Evolutionary conservation across 2,329 filamentous ascomycete species (phyloP), one percentile per base, ranked within the genome.

Genomic region (Pseudogymnoascus sp.): DNA sequence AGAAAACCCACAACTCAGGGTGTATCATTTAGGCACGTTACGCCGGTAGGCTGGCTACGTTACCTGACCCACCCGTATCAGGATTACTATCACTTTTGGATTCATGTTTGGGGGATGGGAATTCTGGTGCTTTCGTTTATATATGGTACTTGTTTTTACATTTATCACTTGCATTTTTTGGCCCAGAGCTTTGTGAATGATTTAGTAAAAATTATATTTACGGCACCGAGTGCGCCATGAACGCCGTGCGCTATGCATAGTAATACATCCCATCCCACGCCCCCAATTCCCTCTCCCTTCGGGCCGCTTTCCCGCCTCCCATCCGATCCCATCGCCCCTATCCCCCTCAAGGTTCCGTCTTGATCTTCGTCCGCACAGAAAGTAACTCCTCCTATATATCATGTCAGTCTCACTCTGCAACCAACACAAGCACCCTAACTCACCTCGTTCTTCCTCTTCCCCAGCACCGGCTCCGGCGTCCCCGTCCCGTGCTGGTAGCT

Each of bases 401-500:
- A 38, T 10, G 60, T 68, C 17, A 67, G 63, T 26, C 17, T 4
- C 17, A 1, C 1, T 33, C 15, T 26, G 13, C 5, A 4, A 26
- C n/a, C 9, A 17, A 10, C 35, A 26, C 11, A 15, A 19, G 23
- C 11, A 31, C 19, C 59, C 7, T 11, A 62, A 75, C 78, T 77
- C 69, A 83, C 84, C 77, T 90, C 88, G 59, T 88, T 88, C 75
- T 92, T 93, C 65, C 89, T 80, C 76, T 92, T 92, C 60, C 88
- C 88, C 68, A 90, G 73, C 29, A 89, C 79, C 13, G 83, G 84
- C 71, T 89, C 87, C 1, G 86, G 86, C 4, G 85, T 88, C 67
- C 79, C 72, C 29, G 73, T 76, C 50, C 78, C 80, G 7, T 83
- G 82, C 67, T 88, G 87, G n/a, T 31, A 31, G 11, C 37, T 40